These are phyloP conservation scores for Boletus rubescentipes DNA, from an alignment of 768 basidiomycete species.

Conservation along the genomic window DNA sequence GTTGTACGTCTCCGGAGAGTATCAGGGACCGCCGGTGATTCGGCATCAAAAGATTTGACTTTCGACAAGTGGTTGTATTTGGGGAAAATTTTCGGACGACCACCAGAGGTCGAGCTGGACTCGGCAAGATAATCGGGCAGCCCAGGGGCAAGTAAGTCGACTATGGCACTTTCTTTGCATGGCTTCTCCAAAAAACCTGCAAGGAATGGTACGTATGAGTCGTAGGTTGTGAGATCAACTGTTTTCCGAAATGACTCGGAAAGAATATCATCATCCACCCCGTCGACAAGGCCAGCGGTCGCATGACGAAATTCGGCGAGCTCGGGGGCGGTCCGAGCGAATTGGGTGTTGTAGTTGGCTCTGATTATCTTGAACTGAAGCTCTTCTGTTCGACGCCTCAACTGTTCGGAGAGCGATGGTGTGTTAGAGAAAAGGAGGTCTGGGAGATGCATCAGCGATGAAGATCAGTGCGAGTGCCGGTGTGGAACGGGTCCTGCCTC, in stretches of 20 bases:
- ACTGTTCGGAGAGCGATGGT: not conserved
- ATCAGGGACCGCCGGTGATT: not conserved
- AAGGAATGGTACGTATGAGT: too few relatives aligned
- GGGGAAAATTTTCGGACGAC: conserved; percentile 9
- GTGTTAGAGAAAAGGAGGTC: not conserved
- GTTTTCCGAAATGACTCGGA: too few relatives aligned
- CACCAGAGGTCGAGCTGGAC: conserved; percentile 20
- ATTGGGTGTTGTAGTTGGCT: too few relatives aligned
- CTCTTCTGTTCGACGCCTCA: not conserved
- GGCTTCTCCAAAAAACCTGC: conserved; percentile 7
- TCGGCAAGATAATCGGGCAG: conserved; percentile 14
- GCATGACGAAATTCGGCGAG: too few relatives aligned
- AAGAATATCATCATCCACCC: too few relatives aligned
- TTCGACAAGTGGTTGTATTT: conserved; percentile 4
- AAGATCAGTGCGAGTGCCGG: too few relatives aligned
- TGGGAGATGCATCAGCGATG: conserved; percentile 2
- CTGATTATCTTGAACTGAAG: too few relatives aligned
- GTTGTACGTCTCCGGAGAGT: not conserved
- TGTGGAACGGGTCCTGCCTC: too few relatives aligned
- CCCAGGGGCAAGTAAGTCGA: conserved; percentile 15
- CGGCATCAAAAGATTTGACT: not conserved
- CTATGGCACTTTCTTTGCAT: not conserved
- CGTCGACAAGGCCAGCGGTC: too few relatives aligned
- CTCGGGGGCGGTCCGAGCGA: too few relatives aligned
- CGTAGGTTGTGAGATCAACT: too few relatives aligned